Evolutionary conservation across 1,139 yeast species (phyloP).

Genomic region (Yarrowia galli): DNA sequence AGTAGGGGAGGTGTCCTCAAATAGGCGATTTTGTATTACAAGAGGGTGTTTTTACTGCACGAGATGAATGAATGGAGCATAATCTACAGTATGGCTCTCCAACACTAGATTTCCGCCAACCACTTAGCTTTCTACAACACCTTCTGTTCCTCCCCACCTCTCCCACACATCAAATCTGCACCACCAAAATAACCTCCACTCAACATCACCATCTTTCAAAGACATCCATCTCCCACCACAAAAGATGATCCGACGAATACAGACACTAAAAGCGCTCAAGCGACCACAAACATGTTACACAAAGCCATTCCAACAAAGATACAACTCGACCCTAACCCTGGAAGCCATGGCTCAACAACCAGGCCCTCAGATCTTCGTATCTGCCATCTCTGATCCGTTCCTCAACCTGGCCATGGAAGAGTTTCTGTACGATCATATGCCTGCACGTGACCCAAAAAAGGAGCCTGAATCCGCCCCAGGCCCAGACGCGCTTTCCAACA

Average conservation of each 20-base stretch:
- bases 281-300: not conserved
- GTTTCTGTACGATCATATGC: conserved; percentile 71
- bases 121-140: too few relatives aligned
- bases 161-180: conserved; percentile 29
- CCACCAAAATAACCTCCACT: conserved; percentile 27
- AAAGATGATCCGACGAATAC: conserved; percentile 30
- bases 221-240: not conserved
- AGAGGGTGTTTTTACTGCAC: not conserved
- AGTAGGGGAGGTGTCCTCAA: too few relatives aligned
- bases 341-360: conserved; percentile 2
- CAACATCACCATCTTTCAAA: conserved; percentile 4
- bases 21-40: not conserved
- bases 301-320: not conserved
- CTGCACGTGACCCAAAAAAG: conserved; percentile 48
- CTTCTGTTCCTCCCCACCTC: too few relatives aligned
- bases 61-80: too few relatives aligned
- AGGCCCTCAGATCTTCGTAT: conserved; percentile 49
- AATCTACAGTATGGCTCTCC: too few relatives aligned
- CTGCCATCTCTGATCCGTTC: conserved; percentile 69
- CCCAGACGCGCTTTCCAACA: conserved; percentile 47
- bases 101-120: too few relatives aligned
- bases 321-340: conserved; percentile 1
- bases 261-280: not conserved
- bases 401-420: conserved; percentile 84
- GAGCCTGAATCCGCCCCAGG: conserved; percentile 39